Conservation (phyloP, 495 filamentous ascomycete genomes). For the Neurospora tetrasperma region DNA sequence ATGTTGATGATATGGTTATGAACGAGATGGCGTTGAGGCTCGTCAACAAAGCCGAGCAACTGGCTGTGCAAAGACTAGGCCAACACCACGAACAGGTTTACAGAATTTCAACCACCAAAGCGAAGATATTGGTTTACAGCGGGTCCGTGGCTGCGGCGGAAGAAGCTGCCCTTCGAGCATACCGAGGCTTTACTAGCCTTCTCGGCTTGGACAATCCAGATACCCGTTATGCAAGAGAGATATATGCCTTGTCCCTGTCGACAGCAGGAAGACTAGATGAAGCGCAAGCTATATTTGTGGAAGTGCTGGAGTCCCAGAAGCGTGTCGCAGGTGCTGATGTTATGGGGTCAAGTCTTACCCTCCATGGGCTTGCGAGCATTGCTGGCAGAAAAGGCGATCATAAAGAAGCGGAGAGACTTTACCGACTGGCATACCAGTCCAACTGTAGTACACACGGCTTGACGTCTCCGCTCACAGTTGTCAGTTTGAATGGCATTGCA, state of each 20-base stretch:
- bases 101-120: not conserved
- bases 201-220: not conserved
- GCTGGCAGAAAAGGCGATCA: not conserved
- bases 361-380: not conserved
- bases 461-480: not conserved
- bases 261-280: not conserved
- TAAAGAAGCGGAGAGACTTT: not conserved
- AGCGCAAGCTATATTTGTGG: not conserved
- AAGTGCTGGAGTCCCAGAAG: not conserved
- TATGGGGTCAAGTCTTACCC: not conserved
- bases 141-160: no score
- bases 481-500: accelerated
- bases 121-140: accelerated
- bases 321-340: not conserved
- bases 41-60: no score
- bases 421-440: not conserved
- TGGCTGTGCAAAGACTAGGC: no score
- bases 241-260: not conserved
- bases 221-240: not conserved
- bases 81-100: not conserved
- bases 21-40: no score
- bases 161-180: not conserved
- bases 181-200: not conserved
- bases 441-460: not conserved
- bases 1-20: no score